Conservation (phyloP, 2,329 filamentous ascomycete species). For the Lachnellula occidentalis region DNA sequence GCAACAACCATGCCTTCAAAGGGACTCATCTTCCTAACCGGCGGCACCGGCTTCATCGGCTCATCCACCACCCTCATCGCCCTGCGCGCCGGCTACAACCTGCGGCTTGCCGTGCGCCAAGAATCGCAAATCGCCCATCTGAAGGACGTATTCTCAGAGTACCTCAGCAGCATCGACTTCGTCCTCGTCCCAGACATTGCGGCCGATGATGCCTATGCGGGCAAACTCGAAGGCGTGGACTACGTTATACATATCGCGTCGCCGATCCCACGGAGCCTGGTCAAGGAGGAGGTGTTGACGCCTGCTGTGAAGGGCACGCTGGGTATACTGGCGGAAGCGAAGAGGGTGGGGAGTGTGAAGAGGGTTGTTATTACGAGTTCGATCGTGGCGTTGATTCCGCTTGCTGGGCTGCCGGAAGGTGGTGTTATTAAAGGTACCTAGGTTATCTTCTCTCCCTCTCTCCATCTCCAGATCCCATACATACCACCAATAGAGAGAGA, state of each 20-base stretch:
- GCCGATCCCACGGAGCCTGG: slow-evolving; percentile 10
- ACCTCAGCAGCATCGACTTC: not conserved
- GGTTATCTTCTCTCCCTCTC: not conserved
- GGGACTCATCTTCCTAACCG: slow-evolving; percentile 19
- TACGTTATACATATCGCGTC: slow-evolving; percentile 18
- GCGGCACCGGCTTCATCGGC: slow-evolving; percentile 25
- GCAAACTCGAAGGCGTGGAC: slow-evolving; percentile 8
- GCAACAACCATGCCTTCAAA: slow-evolving; percentile 1
- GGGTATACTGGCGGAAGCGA: slow-evolving; percentile 9
- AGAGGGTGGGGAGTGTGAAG: slow-evolving; percentile 12
- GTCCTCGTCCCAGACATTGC: slow-evolving; percentile 14
- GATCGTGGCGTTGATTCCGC: slow-evolving; percentile 8
- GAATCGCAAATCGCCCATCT: slow-evolving; percentile 14
- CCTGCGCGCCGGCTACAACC: slow-evolving; percentile 17
- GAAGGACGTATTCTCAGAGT: slow-evolving; percentile 3
- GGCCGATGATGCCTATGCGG: slow-evolving; percentile 2
- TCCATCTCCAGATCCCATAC: no score
- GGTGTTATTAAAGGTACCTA: slow-evolving; percentile 1
- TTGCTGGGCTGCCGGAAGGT: slow-evolving; percentile 1
- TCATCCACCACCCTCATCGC: slow-evolving; percentile 7
- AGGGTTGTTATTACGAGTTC: slow-evolving; percentile 14
- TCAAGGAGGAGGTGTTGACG: slow-evolving; percentile 6
- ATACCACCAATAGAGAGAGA: no score
- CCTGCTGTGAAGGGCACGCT: slow-evolving; percentile 14
- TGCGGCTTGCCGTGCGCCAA: slow-evolving; percentile 19